phyloP scores from a whole-genome alignment of 352 stramenopile species.

The Globisporangium rhizosaccharum region DNA sequence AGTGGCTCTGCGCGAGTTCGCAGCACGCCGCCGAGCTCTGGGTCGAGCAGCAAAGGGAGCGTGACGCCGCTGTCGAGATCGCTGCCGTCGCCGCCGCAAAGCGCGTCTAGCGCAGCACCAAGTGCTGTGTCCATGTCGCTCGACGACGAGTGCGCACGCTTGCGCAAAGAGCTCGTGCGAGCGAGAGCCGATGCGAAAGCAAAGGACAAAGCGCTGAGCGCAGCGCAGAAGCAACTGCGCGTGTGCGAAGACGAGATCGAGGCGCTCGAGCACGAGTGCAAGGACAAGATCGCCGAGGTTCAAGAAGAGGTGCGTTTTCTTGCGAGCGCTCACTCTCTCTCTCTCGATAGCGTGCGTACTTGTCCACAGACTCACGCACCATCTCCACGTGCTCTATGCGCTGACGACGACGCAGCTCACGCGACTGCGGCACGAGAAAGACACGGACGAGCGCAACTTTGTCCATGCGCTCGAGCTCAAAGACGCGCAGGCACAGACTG shows the following conservation, averaged over 20 bases:
- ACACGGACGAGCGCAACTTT: slow-evolving; percentile 66
- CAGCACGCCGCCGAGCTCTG: slow-evolving; percentile 22
- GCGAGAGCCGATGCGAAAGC: slow-evolving; percentile 45
- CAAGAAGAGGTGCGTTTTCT: slow-evolving; percentile 37
- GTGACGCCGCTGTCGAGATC: slow-evolving; percentile 24
- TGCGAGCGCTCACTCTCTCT: neutral
- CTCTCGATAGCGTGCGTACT: neutral
- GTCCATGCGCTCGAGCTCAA: slow-evolving; percentile 71
- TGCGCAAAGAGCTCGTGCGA: slow-evolving; percentile 52
- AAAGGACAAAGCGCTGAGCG: slow-evolving; percentile 59
- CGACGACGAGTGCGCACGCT: slow-evolving; percentile 22
- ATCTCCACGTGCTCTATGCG: neutral
- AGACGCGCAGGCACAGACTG: slow-evolving; percentile 45
- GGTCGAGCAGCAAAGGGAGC: slow-evolving; percentile 20
- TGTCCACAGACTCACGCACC: neutral
- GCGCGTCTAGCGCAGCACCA: slow-evolving; percentile 5
- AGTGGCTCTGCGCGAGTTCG: slow-evolving; percentile 8
- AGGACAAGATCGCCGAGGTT: slow-evolving; percentile 54
- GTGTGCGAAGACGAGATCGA: slow-evolving; percentile 77
- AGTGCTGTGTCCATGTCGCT: neutral
- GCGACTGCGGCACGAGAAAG: slow-evolving; percentile 51
- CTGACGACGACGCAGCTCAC: slow-evolving; percentile 20
- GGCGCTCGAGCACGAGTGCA: slow-evolving; percentile 70
- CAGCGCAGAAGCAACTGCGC: slow-evolving; percentile 48
- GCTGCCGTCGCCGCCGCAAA: slow-evolving; percentile 8